Evolutionary conservation across 2,329 filamentous ascomycete genomes (phyloP), one percentile per base, ranked within the genome.

Genomic region (Fusarium bactridioides): DNA sequence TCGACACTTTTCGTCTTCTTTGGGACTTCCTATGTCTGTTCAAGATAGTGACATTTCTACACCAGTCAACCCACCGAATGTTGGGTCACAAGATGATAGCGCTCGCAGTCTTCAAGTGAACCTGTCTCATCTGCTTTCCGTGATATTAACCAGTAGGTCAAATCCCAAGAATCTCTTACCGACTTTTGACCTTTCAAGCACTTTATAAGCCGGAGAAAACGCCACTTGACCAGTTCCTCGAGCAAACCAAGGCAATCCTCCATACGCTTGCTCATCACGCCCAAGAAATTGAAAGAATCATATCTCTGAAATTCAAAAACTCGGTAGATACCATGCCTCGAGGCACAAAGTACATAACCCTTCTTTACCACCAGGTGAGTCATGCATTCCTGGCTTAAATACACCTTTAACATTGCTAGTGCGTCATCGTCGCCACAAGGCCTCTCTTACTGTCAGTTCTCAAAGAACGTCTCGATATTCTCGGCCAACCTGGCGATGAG

Each of bases 11-110:
- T 83, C 81, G 1, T 80, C 80, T 1, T 83, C 82, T 1, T 13
- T 83, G 1, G 82, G 82, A 3, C 60, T 82, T 10, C 82, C 82
- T 1, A 82, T 82, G 77, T 79, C 78, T 2, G 79, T 78, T 1
- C 78, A 79, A n/a, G 82, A 84, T 44, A 75, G 74, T 55, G 82
- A 83, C n/a, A 83, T 84, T 21, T 80, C 79, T 15, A 80, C 81
- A 1, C 66, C 77, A 18, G 70, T 81, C 4, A 76, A 78, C 29
- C 73, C 78, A 7, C 76, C 78, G 2, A 77, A 73, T 3, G 64
- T 72, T 0, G 72, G 71, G 10, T 78, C 79, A 0, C 79, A 76
- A 45, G 68, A 74, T 12, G 78, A 82, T 41, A 77, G 77, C 10
- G 75, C 76, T 4, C 71, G 81, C 7, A 80, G 78, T 63, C 72